Evolutionary conservation across 139 green algal genomes (phyloP), one percentile per base, ranked within the genome.

Genomic region (Gonium pectorale): DNA sequence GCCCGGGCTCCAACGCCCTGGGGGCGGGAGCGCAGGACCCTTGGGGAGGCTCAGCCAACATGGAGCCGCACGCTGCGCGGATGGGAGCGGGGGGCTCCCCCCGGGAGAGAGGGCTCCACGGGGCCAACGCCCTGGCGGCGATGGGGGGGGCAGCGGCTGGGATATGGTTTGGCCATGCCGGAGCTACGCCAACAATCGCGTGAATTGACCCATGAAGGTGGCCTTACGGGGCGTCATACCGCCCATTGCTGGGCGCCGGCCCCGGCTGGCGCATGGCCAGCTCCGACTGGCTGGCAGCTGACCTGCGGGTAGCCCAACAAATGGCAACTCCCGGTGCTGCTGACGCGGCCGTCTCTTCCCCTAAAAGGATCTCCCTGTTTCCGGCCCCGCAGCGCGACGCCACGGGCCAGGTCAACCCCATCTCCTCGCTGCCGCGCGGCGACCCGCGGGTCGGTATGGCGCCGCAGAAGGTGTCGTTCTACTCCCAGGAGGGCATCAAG

Each of bases 401-500:
- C 24, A 79, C 70, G n/a, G 70, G 46, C 21, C 86, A 90, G 60
- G 87, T 91, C 29, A 91, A 91, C 43, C 75, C 82, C 15, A 59
- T 88, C 27, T 75, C 67, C 27, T 24, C 27, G 2, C 19, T 83
- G 9, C 87, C 79, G 17, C 49, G 49, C 3, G 40, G 40, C 31
- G 79, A 85, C 35, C 54, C 26, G 31, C 79, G 79, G 15, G 56
- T 44, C 11, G 79, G 86, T 49, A 51, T 81, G 51, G 41, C 80
- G 31, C 87, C 87, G 15, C 87, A 91, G 51, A 86, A 82, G 71
- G 87, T 91, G 62, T 79, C 82, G 3, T 91, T 91, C 71, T 81
- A 79, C 71, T 79, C 78, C 1, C 71, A 67, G 11, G 72, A 86
- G 51, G 87, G 87, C 59, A 52, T 74, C 19, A 79, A 80, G 52